A percentile compares a stretch with the other conserved stretches of the same genome.
These are phyloP conservation scores for Salvia hispanica DNA, from an alignment of 257 asterid species.

Conservation along the genomic window DNA sequence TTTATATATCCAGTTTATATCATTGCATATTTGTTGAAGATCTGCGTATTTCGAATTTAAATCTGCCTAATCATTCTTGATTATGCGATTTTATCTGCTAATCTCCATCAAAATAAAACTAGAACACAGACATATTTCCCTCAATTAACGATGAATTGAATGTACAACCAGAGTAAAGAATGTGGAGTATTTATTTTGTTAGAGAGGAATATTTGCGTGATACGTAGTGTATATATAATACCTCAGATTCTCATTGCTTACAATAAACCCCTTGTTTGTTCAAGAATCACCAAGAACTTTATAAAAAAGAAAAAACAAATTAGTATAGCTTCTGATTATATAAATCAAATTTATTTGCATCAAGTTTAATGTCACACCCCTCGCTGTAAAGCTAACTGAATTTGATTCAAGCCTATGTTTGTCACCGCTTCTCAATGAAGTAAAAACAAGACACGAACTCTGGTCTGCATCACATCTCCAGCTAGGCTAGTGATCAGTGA, in stretches of 20 bases:
- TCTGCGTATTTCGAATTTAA: not conserved
- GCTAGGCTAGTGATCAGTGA: constrained; percentile 15
- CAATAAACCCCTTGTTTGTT: no score
- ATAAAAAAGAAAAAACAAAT: no score
- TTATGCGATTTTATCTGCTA: not conserved
- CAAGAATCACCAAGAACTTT: no score
- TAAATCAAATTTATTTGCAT: no score
- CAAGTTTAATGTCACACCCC: no score
- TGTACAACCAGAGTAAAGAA: not conserved
- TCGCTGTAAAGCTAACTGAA: no score
- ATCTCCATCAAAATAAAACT: not conserved
- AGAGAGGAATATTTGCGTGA: not conserved
- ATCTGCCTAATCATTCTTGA: not conserved
- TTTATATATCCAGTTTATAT: not conserved
- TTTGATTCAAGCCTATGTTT: no score
- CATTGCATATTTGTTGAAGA: not conserved
- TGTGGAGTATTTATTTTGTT: not conserved
- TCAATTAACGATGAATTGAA: not conserved
- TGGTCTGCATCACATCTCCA: not conserved
- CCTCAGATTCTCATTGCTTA: no score
- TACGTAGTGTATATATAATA: no score
- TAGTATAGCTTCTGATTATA: no score
- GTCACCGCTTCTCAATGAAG: no score
- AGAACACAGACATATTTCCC: not conserved
- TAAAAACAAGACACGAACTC: not conserved